Conservation (phyloP, 306 rosid genomes). For the Vicia faba region DNA sequence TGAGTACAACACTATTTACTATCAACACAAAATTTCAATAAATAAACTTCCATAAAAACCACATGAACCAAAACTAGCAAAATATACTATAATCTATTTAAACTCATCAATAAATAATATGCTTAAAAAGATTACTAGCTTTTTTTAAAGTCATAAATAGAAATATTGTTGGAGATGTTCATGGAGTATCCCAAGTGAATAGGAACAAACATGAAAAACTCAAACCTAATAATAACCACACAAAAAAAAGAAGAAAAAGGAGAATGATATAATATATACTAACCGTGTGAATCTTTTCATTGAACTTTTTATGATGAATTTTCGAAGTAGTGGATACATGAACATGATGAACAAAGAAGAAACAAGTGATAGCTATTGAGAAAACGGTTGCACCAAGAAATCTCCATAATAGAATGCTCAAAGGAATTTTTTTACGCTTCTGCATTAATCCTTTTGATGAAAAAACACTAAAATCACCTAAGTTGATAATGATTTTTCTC, state of each 20-base stretch:
- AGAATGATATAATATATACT: neutral
- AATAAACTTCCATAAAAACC: neutral
- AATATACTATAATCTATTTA: neutral
- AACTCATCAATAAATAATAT: neutral
- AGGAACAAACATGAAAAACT: neutral
- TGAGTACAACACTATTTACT: conserved; percentile 12
- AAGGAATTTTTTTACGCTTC: conserved; percentile 56
- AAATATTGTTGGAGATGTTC: conserved; percentile 16
- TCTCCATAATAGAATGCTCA: conserved; percentile 45
- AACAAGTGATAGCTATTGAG: conserved; percentile 51
- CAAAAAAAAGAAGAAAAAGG: neutral
- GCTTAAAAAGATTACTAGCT: neutral
- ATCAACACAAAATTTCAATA: conserved; percentile 13
- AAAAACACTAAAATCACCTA: neutral
- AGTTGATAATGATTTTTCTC: conserved; percentile 14
- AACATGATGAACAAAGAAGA: conserved; percentile 68
- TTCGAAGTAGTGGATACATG: conserved; percentile 60
- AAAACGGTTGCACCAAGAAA: conserved; percentile 65
- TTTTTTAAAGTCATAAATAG: neutral
- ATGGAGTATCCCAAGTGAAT: conserved; percentile 9
- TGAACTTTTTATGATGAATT: conserved; percentile 51
- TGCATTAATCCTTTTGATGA: conserved; percentile 47
- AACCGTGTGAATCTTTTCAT: conserved; percentile 75
- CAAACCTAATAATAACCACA: neutral
- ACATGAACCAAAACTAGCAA: neutral